Evolutionary conservation across 2,329 filamentous ascomycete genomes (phyloP), one percentile per base, ranked within the genome.

Genomic region (Cordyceps fumosorosea): DNA sequence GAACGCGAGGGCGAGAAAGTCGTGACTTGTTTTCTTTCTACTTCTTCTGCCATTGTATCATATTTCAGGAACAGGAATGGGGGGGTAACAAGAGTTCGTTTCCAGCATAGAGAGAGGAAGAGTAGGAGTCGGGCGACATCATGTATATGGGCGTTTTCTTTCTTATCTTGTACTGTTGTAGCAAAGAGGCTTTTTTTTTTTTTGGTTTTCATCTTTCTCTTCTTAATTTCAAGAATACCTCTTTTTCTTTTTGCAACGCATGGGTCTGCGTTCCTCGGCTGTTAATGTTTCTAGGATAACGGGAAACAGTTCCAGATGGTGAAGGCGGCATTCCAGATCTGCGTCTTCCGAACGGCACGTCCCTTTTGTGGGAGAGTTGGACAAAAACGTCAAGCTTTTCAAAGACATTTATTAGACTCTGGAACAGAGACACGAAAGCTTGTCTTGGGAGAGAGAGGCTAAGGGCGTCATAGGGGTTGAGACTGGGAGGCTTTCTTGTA

Each of bases 21-120:
- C 51, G 56, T 58, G 42, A 50, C 12, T 58, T 53, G 32, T 53
- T 53, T 52, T 42, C 16, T 42, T 32, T 45, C 26, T 60, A 24
- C 20, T 57, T 22, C 40, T 44, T 52, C 56, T 51, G 47, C 29
- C 47, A n/a, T 26, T 60, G 57, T 54, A 53, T n/a, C 57, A 60
- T 55, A 37, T 50, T 37, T 18, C 18, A 22, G 20, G 24, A 53
- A 54, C 44, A 50, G 59, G 45, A 34, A 60, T 37, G 29, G 40
- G 42, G 24, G 42, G 8, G 50, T 5, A 22, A 14, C 47, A 40
- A 50, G 50, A 42, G 18, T 20, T 45, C 32, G 29, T 47, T 54
- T 55, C 51, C 26, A 55, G 59, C 51, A 56, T 55, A 61, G 50
- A 42, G 20, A 29, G 32, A 50, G 54, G 48, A 42, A 26, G 29